Evolutionary conservation across 768 basidiomycete genomes (phyloP).

Genomic region (Kwoniella heveanensis): DNA sequence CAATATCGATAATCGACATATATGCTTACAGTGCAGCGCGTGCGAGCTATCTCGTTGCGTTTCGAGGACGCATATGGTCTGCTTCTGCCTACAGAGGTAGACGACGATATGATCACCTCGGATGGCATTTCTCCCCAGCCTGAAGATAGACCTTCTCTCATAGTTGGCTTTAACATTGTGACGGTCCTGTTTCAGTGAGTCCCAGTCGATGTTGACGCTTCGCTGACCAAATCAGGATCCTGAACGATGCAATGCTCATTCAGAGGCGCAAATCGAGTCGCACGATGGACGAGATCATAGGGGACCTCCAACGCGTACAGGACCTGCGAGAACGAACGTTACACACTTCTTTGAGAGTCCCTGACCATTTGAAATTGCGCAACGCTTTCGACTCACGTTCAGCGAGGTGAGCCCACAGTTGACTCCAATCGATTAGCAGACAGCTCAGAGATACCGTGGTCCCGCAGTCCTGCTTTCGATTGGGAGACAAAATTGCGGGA

Average conservation of each 20-base stretch:
- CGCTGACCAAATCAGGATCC: conserved; percentile 32
- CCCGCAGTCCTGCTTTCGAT: conserved; percentile 31
- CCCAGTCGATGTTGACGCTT: not conserved
- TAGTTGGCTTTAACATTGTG: conserved; percentile 47
- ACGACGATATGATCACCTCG: conserved; percentile 50
- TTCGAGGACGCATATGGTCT: conserved; percentile 67
- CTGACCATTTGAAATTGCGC: conserved; percentile 29
- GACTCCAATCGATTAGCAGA: too few relatives aligned
- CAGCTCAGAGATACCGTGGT: too few relatives aligned
- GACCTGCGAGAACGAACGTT: conserved; percentile 39
- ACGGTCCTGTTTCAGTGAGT: conserved; percentile 47
- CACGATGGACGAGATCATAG: conserved; percentile 38
- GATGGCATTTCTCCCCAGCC: conserved; percentile 44
- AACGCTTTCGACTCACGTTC: conserved; percentile 31
- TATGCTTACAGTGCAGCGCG: conserved; percentile 27
- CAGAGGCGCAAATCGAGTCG: conserved; percentile 40
- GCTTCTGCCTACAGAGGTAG: conserved; percentile 43
- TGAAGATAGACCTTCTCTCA: conserved; percentile 37
- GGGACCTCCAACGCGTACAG: conserved; percentile 39
- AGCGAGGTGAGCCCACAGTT: conserved; percentile 34
- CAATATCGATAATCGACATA: not conserved
- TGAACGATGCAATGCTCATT: conserved; percentile 41
- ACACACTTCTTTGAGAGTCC: conserved; percentile 32
- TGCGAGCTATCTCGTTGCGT: conserved; percentile 56
- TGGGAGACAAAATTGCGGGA: conserved; percentile 40